Evolutionary conservation across 768 basidiomycete species (phyloP).

Genomic region (Aureoboletus auriporus): DNA sequence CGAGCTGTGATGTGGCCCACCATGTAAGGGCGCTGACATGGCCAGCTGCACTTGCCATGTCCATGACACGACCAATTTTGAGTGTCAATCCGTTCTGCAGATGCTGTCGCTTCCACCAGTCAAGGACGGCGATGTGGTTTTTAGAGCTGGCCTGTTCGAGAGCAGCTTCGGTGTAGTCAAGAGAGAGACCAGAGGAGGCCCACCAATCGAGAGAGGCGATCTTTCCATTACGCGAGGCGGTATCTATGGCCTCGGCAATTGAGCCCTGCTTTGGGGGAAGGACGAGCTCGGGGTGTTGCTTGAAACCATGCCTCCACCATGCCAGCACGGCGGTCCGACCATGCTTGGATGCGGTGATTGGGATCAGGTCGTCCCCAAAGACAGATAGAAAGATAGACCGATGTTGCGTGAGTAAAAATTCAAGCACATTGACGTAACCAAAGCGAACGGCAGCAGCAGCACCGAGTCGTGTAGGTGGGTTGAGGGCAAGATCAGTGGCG

Average conservation of each 20-base stretch:
- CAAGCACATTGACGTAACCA: constrained; percentile 70
- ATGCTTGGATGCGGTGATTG: constrained; percentile 72
- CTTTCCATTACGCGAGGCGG: constrained; percentile 74
- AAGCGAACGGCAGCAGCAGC: constrained; percentile 67
- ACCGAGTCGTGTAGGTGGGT: constrained; percentile 67
- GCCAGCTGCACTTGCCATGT: constrained; percentile 77
- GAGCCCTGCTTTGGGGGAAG: constrained; percentile 50
- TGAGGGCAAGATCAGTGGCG: constrained; percentile 49
- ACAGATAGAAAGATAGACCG: constrained; percentile 59
- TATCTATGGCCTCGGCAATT: constrained; percentile 69
- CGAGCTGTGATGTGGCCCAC: constrained; percentile 79
- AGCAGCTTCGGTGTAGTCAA: constrained; percentile 77
- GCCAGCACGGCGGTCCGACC: constrained; percentile 68
- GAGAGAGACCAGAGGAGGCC: constrained; percentile 56
- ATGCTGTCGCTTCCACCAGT: constrained; percentile 77
- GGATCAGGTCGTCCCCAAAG: constrained; percentile 67
- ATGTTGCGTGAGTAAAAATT: constrained; percentile 65
- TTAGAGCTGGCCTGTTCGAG: constrained; percentile 78
- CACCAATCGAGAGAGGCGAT: constrained; percentile 80
- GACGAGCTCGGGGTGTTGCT: constrained; percentile 57
- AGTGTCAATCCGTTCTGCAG: constrained; percentile 49
- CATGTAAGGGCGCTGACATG: constrained; percentile 75
- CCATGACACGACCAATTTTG: constrained; percentile 82
- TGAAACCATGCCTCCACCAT: constrained; percentile 75
- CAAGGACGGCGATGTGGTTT: constrained; percentile 70